These are phyloP conservation scores for Cavenderia fasciculata DNA, from an alignment of 78 protist species.

Conservation along the genomic window DNA sequence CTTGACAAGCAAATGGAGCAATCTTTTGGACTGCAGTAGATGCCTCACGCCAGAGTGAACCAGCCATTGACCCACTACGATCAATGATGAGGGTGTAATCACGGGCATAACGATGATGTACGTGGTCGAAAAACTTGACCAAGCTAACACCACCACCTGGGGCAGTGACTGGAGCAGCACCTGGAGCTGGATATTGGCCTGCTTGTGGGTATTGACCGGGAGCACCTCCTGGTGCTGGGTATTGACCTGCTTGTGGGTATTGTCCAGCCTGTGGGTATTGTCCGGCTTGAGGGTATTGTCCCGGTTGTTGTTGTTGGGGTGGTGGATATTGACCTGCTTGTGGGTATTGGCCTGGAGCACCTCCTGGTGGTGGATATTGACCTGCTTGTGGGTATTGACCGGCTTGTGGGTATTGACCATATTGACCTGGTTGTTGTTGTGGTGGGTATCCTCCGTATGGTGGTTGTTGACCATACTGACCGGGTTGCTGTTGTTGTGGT, in stretches of 20 bases:
- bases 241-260: constrained; percentile 26
- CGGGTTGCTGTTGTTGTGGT: constrained; percentile 1
- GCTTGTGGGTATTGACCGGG: constrained; percentile 3
- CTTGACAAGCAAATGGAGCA: constrained; percentile 62
- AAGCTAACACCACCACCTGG: constrained; percentile 17
- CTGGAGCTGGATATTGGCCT: constrained; percentile 24
- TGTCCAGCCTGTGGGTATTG: constrained; percentile 8
- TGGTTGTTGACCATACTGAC: constrained; percentile 33
- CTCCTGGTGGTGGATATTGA: constrained; percentile 5
- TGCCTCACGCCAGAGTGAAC: constrained; percentile 44
- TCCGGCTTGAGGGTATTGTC: background rate
- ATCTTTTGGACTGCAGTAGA: constrained; percentile 40
- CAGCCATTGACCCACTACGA: constrained; percentile 46
- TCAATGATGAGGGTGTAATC: constrained; percentile 73
- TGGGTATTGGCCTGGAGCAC: constrained; percentile 16
- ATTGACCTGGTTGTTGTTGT: constrained; percentile 21
- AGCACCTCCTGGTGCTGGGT: background rate
- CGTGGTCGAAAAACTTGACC: constrained; percentile 70
- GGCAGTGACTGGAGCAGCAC: background rate
- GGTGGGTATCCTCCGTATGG: constrained; percentile 25
- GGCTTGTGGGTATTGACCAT: background rate
- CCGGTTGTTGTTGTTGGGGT: background rate
- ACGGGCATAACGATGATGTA: constrained; percentile 26
- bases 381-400: no score
- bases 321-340: background rate